Conservation (phyloP, 495 filamentous ascomycete genomes). For the Cercophora newfieldiana region DNA sequence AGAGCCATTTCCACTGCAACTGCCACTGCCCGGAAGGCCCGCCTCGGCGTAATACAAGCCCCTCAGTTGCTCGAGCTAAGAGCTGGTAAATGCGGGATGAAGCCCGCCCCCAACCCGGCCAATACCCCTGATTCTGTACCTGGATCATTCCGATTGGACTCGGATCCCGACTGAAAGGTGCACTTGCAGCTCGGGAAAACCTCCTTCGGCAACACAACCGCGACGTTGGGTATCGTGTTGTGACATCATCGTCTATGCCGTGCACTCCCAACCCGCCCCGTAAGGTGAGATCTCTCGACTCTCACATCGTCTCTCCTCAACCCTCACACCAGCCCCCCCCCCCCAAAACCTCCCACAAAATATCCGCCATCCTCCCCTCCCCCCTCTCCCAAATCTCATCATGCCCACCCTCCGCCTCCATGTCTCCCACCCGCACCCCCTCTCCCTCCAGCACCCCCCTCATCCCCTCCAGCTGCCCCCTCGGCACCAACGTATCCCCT, state of each 20-base stretch:
- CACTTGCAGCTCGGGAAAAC: not conserved
- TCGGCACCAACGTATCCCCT: slow-evolving; percentile 38
- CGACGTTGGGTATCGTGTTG: not conserved
- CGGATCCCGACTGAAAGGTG: not conserved
- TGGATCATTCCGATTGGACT: not conserved
- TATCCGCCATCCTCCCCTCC: slow-evolving; percentile 21
- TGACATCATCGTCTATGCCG: not conserved
- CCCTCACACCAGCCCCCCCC: not conserved
- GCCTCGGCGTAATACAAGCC: no score
- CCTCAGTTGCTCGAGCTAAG: not conserved
- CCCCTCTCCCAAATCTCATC: slow-evolving; percentile 31
- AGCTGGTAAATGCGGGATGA: not conserved
- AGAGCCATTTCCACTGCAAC: no score
- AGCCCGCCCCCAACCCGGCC: no score
- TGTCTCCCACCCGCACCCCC: slow-evolving; percentile 14
- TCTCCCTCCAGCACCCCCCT: slow-evolving; percentile 19
- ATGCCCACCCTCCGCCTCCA: slow-evolving; percentile 27
- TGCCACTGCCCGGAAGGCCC: no score
- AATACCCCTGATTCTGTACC: not conserved
- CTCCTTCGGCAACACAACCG: not conserved
- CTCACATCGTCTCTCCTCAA: not conserved
- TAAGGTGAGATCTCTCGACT: not conserved
- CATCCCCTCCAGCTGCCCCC: slow-evolving; percentile 32
- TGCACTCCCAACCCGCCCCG: not conserved
- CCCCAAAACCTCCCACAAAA: slow-evolving; percentile 21